These are phyloP conservation scores for Ophiostoma ulmi DNA, from an alignment of 2,329 filamentous ascomycete species.

Conservation along the genomic window DNA sequence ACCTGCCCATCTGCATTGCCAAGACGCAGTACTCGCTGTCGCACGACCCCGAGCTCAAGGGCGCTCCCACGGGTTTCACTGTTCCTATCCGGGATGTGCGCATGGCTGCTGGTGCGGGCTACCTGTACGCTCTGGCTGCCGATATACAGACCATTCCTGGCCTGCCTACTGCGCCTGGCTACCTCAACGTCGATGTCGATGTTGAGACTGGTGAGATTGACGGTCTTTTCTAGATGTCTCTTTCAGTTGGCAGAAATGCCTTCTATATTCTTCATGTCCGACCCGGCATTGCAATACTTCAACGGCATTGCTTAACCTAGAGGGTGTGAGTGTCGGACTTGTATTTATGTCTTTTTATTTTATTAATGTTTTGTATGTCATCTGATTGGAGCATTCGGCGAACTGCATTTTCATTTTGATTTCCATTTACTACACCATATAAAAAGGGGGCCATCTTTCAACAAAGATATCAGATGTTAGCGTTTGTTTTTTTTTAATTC, in stretches of 20 bases:
- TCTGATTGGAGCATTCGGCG: conserved; percentile 20
- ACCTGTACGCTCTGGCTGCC: conserved; percentile 89
- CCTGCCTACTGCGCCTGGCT: conserved; percentile 88
- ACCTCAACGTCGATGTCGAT: conserved; percentile 86
- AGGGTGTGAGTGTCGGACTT: conserved; percentile 10
- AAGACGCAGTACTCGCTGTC: conserved; percentile 98
- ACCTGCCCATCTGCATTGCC: conserved; percentile 91
- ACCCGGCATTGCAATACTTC: conserved; percentile 25
- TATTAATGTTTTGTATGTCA: conserved; percentile 15
- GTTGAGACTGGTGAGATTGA: conserved; percentile 78
- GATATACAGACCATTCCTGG: conserved; percentile 99
- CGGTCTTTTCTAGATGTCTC: conserved; percentile 48
- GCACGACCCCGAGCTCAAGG: conserved; percentile 89
- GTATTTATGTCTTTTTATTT: conserved; percentile 17
- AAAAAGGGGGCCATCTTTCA: conserved; percentile 26
- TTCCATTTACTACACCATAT: background rate
- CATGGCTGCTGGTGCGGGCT: conserved; percentile 89
- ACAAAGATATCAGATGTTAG: conserved; percentile 25
- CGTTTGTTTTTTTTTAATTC: conserved; percentile 4
- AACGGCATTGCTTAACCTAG: conserved; percentile 25
- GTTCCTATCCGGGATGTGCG: conserved; percentile 91
- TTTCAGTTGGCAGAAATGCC: background rate
- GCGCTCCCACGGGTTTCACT: conserved; percentile 88
- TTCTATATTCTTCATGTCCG: background rate
- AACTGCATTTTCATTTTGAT: conserved; percentile 13